Base-by-base conservation (phyloP, 2,329 filamentous ascomycete species). In the Pseudonectria foliicola region DNA sequence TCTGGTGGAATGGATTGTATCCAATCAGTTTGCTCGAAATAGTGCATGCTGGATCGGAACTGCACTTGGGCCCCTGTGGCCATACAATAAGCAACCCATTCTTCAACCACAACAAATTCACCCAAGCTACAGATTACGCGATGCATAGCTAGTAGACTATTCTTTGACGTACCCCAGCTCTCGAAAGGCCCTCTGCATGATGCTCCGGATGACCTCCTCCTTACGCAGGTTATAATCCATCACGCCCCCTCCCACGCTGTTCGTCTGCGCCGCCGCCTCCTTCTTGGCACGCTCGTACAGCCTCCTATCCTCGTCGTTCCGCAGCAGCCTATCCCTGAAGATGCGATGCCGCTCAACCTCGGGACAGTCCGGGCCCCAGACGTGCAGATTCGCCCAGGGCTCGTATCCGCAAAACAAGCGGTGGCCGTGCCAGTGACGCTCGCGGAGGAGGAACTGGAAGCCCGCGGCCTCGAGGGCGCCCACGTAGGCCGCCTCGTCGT, bases 341-440 rank as follows among this genome's bases (percentile, higher is more conserved):
- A 68, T 57, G 11, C 49, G 46, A 35, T 71, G 69, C 1, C 67
- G 51, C 27, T 53, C 55, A 3, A 56, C 51, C 45, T 72, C 69
- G 0, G 64, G 54, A 15, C 52, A 62, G 2, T 59, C 57, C 2
- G 60, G 60, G 0, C 66, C 63, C 45, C 60, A 74, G 25, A 74
- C 66, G 42, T 74, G 70, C 34, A 74, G 29, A 42, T 73, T 73
- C 3, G 55, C 56, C 1, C 53, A 50, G 1, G 62, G 60, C 35
- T 61, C 55, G 24, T 57, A 48, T 13, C 34, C 38, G 37, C 43
- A 47, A 48, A 70, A 69, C 46, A 68, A 64, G 23, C 70, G 67
- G 43, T 74, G 71, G 26, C 62, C 51, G 39, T 71, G 56, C 68
- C 68, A 73, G 1, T 27, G 34, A 0, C 62, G 66, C 50, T 74